A percentile compares a stretch with the other conserved stretches of the same genome.
Conservation (phyloP, 768 basidiomycete species). For the Mycena belliarum region DNA sequence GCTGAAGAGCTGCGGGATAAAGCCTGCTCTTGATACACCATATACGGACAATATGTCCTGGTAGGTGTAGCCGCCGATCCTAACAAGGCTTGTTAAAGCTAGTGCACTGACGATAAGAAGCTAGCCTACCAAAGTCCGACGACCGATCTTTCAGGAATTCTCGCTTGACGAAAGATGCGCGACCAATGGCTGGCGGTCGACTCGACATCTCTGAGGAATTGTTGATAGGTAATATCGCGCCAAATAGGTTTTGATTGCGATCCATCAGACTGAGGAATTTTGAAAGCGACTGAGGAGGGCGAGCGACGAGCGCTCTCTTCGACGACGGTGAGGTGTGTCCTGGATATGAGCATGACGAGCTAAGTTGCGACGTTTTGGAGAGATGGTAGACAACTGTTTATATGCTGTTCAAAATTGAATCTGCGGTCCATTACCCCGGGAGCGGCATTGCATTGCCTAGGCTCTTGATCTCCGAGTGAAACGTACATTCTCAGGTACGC, state of each 20-base stretch:
- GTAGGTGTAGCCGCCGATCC: slow-evolving; percentile 76
- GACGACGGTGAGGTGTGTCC: slow-evolving; percentile 66
- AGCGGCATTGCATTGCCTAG: slow-evolving; percentile 21
- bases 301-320: slow-evolving; percentile 53
- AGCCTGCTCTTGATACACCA: slow-evolving; percentile 73
- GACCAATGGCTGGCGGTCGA: slow-evolving; percentile 66
- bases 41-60: slow-evolving; percentile 73
- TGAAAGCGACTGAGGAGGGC: slow-evolving; percentile 58
- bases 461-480: slow-evolving; percentile 23
- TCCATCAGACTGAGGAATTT: slow-evolving; percentile 51
- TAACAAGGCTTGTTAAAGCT: slow-evolving; percentile 28
- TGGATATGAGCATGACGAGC: slow-evolving; percentile 41
- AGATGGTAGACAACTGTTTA: slow-evolving; percentile 18
- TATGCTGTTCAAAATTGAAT: slow-evolving; percentile 14
- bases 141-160: slow-evolving; percentile 56
- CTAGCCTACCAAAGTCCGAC: slow-evolving; percentile 71
- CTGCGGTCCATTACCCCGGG: slow-evolving; percentile 3
- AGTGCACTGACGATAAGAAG: slow-evolving; percentile 1
- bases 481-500: slow-evolving; percentile 19
- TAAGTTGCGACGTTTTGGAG: slow-evolving; percentile 18
- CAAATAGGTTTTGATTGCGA: slow-evolving; percentile 50
- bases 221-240: slow-evolving; percentile 61
- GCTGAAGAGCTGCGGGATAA: slow-evolving; percentile 77
- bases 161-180: slow-evolving; percentile 42
- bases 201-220: slow-evolving; percentile 69